A percentile compares a stretch with the other conserved stretches of the same genome.
These are phyloP conservation scores for Podospora pseudocomata DNA, from an alignment of 495 filamentous ascomycete genomes.

Conservation along the genomic window DNA sequence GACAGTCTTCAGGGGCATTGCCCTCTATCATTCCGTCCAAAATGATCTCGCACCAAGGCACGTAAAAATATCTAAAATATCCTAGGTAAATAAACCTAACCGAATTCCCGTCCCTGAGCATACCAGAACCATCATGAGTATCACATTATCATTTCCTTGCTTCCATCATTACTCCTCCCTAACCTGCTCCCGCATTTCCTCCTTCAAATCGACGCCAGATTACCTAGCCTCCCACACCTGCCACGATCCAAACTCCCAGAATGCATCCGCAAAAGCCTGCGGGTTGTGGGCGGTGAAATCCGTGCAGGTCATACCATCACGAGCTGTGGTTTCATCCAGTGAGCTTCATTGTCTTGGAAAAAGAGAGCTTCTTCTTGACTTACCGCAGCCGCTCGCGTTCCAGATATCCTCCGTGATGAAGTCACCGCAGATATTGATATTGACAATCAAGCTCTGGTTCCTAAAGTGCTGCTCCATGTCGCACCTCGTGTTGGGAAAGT, in stretches of 20 bases:
- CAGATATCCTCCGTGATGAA: slow-evolving; percentile 52
- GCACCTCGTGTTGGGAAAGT: slow-evolving; percentile 56
- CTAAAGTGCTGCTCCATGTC: slow-evolving; percentile 58
- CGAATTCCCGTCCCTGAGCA: neutral
- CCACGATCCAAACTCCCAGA: slow-evolving; percentile 65
- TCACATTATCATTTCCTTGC: neutral
- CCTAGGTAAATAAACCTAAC: neutral
- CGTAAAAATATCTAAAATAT: neutral
- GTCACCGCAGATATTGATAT: slow-evolving; percentile 66
- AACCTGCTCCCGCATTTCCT: neutral
- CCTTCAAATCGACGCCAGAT: neutral
- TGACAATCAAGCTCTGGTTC: slow-evolving; percentile 63
- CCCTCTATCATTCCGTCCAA: neutral
- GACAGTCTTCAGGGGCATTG: too few relatives aligned
- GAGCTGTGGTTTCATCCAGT: slow-evolving; percentile 20
- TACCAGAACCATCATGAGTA: neutral
- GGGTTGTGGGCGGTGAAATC: slow-evolving; percentile 63
- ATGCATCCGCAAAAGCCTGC: slow-evolving; percentile 56
- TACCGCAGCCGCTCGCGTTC: slow-evolving; percentile 40
- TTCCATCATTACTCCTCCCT: neutral
- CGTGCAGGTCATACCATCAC: slow-evolving; percentile 42
- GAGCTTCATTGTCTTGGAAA: slow-evolving; percentile 16
- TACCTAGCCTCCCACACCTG: slow-evolving; percentile 37
- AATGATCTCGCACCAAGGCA: neutral
- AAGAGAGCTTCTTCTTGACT: slow-evolving; percentile 25